Base-by-base conservation (phyloP, 1,284 basidiomycete genomes). In the Boletellus dicymbophilus region DNA sequence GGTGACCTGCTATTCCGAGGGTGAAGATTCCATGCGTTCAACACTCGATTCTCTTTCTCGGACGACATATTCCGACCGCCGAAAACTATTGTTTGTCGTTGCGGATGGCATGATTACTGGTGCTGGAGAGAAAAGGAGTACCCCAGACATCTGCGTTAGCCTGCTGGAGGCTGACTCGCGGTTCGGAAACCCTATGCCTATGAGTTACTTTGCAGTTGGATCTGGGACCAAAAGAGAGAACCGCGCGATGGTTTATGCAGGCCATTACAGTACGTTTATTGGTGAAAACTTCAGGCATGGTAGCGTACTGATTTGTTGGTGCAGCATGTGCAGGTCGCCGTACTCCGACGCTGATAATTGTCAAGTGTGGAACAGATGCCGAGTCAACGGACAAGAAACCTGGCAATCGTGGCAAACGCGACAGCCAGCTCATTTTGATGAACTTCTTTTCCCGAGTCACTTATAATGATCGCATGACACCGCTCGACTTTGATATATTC, bases 21-120 rank as follows among this genome's bases (percentile, higher is more conserved):
- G 94, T 48, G 90, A 93, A 68, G 94, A 95, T 36, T 94, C 93
- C 1, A 79, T 99, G 58, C 80, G 91, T 43, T 90, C 88, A 3
- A 99, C 97, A 0, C 80, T 98, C 50, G 95, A 98, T 67, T 92
- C 93, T 7, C 94, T 99, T 51, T 92, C 94, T 1, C 74, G 74
- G 37, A 98, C 95, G 1, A 88, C 83, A 5, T 99, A 98, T 70
- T 92, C 93, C 9, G 95, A 98, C 70, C 76, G 82, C 33, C 80
- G 95, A 49, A 99, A 99, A 69, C 77, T 99, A 20, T 72, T 99
- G 36, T 97, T 98, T 67, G 79, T 99, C 49, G 88, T 99, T 9
- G 96, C 95, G 31, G 97, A 99, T 69, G 97, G 97, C 6, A 98
- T 99, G 93, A 95, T 99, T 58, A 99, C 96, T 0, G 97, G 97